phyloP scores from a whole-genome alignment of 805 yeast genomes.

The Wickerhamiella shivajii region DNA sequence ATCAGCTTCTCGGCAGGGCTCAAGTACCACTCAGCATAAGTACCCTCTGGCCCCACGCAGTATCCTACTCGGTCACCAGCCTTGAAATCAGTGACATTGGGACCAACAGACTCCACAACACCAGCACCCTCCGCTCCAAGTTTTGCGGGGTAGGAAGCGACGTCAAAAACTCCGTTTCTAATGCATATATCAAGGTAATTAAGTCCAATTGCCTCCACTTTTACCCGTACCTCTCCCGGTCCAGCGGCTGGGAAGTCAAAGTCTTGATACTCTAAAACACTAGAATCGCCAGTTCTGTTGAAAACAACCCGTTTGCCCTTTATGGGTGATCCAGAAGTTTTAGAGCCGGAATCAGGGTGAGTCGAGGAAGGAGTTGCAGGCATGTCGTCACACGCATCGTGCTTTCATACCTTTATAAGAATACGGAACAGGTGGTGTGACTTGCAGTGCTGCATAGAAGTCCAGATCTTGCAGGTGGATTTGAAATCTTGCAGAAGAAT shows the following conservation, averaged over 20 bases:
- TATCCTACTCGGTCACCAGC: constrained; percentile 43
- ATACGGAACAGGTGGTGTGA: too few relatives aligned
- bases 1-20: constrained; percentile 25
- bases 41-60: constrained; percentile 48
- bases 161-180: constrained; percentile 62
- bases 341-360: too few relatives aligned
- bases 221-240: constrained; percentile 48
- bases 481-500: too few relatives aligned
- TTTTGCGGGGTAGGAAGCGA: constrained; percentile 55
- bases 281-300: constrained; percentile 1
- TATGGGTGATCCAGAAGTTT: too few relatives aligned
- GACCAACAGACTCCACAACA: constrained; percentile 34
- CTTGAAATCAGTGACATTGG: constrained; percentile 31
- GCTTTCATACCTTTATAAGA: too few relatives aligned
- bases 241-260: constrained; percentile 21
- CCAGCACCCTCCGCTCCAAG: constrained; percentile 37
- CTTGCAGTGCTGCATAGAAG: too few relatives aligned
- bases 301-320: constrained; percentile 2
- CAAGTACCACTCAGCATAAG: constrained; percentile 61
- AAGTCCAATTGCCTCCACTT: constrained; percentile 64
- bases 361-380: too few relatives aligned
- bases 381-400: too few relatives aligned
- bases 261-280: constrained; percentile 3
- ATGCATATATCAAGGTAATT: constrained; percentile 75
- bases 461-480: too few relatives aligned